Evolutionary conservation across 805 yeast genomes (phyloP), one percentile per base, ranked within the genome.

Genomic region (Priceomyces fermenticarens): DNA sequence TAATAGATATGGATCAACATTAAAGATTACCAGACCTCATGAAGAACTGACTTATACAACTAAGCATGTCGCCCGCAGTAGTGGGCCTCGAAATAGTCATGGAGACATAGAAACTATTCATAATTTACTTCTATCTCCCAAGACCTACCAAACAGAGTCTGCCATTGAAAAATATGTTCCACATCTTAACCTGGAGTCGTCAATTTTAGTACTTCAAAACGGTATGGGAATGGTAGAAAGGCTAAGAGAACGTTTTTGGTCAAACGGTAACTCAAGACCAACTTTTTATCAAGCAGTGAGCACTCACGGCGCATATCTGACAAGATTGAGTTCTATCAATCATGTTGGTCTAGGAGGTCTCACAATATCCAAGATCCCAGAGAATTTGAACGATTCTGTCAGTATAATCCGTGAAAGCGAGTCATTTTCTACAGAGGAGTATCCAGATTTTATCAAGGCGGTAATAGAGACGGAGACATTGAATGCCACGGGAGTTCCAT

Each of bases 291-390:
- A 81, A 54, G 97, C 90, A 40, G 81, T 90, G 16, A 84, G 85
- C 33, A 78, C 86, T 3, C 97, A 91, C 59, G 98, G 97, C 10
- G 87, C 84, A 0, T 84, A 75, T 61, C 77, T 79, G 49, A 45
- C 62, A 4, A 42, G 54, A 1, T 59, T 63, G 1, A 53, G 45
- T 25, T 49, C 49, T 3, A 55, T 65, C 10, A 63, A 64, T 32
- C 95, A 85, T 62, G 90, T 85, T n/a, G 95, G 93, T 0, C 56
- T 59, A 28, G 95, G 91, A 0, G 73, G 73, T 32, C 60, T 89
- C 41, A 71, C 75, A 46, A 56, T 88, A 20, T 76, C 90, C 1
- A 65, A 67, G 40, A 54, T 83, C 5, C 88, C 89, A 5, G 35
- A 9, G 23, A 16, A 10, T 13, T 35, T 10, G 34, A 41, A 28